Conservation (phyloP, 2,329 filamentous ascomycete genomes). For the Colletotrichum liriopes region DNA sequence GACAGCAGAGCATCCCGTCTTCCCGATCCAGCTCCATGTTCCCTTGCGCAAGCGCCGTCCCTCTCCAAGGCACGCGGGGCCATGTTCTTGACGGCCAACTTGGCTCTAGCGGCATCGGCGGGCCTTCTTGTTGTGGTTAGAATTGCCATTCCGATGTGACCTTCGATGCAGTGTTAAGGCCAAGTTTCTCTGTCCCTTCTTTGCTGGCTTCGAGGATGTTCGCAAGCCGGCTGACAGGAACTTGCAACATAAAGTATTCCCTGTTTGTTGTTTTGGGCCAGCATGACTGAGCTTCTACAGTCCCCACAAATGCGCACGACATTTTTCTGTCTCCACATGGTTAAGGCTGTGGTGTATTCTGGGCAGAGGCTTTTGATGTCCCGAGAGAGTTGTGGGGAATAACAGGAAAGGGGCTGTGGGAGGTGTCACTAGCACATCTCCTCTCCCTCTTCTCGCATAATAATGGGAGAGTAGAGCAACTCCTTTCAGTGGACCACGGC, state of each 20-base stretch:
- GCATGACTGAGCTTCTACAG: constrained; percentile 19
- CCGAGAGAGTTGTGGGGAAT: neutral
- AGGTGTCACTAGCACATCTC: constrained; percentile 68
- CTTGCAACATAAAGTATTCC: constrained; percentile 85
- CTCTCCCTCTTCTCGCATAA: constrained; percentile 70
- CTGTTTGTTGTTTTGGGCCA: constrained; percentile 48
- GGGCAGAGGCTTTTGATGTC: constrained; percentile 4
- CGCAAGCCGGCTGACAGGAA: constrained; percentile 81
- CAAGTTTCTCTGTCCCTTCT: constrained; percentile 87
- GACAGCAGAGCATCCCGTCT: constrained; percentile 85
- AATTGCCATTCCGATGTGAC: constrained; percentile 95
- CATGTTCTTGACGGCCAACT: constrained; percentile 87
- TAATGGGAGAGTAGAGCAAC: constrained; percentile 80
- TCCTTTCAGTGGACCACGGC: constrained; percentile 83
- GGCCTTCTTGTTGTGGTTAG: constrained; percentile 85
- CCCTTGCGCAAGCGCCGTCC: constrained; percentile 95
- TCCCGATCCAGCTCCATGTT: constrained; percentile 85
- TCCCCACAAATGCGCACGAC: constrained; percentile 20
- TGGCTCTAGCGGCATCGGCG: constrained; percentile 83
- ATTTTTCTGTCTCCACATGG: constrained; percentile 26
- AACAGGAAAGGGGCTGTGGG: neutral
- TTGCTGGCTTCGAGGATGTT: constrained; percentile 88
- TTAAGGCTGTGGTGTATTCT: constrained; percentile 5
- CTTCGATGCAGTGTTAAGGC: constrained; percentile 89
- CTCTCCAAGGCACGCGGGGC: constrained; percentile 91